Conservation (phyloP, 164 flowering plant species). For the Vitis cinerea region DNA sequence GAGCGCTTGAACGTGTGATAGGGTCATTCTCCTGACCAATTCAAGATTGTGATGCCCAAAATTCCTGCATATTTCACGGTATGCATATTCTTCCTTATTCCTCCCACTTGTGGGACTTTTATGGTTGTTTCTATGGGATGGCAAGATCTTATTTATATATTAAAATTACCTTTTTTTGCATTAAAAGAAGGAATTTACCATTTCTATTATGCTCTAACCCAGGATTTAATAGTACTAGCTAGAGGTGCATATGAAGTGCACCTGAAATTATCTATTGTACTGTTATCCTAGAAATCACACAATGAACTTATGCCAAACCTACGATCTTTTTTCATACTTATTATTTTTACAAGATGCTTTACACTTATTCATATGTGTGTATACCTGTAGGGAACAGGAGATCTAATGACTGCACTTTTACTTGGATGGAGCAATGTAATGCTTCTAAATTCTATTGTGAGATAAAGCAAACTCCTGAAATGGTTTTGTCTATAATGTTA, state of each 20-base stretch:
- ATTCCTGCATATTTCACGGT: slow-evolving; percentile 99
- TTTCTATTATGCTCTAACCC: too few relatives aligned
- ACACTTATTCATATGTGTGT: slow-evolving; percentile 1
- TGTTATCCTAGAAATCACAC: too few relatives aligned
- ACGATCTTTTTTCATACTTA: too few relatives aligned
- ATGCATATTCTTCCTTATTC: slow-evolving; percentile 21
- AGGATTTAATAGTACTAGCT: too few relatives aligned
- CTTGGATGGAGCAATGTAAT: slow-evolving; percentile 99
- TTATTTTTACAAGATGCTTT: not conserved
- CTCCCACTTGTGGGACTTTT: not conserved
- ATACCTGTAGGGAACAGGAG: slow-evolving; percentile 91
- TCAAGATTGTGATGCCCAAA: slow-evolving; percentile 87
- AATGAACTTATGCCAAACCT: too few relatives aligned
- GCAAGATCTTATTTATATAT: too few relatives aligned
- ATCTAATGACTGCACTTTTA: slow-evolving; percentile 91
- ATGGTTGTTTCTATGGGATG: too few relatives aligned
- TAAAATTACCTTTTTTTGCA: too few relatives aligned
- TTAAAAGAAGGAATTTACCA: too few relatives aligned
- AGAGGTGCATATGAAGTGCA: too few relatives aligned
- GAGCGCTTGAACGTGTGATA: slow-evolving; percentile 24
- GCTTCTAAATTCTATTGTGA: not conserved
- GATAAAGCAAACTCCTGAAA: not conserved
- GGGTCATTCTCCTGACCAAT: slow-evolving; percentile 85
- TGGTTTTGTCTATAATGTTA: not conserved
- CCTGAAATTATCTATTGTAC: too few relatives aligned